These are phyloP conservation scores for Gautieria morchelliformis DNA, from an alignment of 768 basidiomycete species.

Conservation along the genomic window DNA sequence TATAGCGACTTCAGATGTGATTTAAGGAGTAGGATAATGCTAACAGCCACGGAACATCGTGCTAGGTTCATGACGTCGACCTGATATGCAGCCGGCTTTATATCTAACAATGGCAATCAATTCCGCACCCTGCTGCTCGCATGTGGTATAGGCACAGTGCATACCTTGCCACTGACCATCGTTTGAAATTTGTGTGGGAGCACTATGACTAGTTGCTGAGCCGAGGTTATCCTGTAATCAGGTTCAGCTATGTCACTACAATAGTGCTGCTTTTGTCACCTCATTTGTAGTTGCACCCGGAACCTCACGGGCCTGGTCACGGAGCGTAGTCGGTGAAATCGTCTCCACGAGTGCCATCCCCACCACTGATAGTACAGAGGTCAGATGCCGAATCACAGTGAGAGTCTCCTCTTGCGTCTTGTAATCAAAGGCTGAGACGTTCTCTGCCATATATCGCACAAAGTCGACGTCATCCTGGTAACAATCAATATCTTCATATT, in stretches of 20 bases:
- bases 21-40: constrained; percentile 83
- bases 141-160: background rate
- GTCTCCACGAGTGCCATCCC: constrained; percentile 77
- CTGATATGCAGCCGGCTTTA: background rate
- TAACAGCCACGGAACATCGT: constrained; percentile 55
- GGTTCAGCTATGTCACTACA: background rate
- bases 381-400: constrained; percentile 73
- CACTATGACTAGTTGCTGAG: background rate
- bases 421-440: constrained; percentile 86
- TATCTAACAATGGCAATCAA: background rate
- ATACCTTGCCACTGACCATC: constrained; percentile 1
- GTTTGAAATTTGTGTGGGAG: background rate
- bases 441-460: constrained; percentile 89
- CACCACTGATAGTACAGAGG: constrained; percentile 61
- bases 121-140: background rate
- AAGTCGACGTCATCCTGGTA: constrained; percentile 75
- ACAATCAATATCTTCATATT: background rate
- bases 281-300: constrained; percentile 1
- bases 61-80: constrained; percentile 11
- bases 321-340: constrained; percentile 60
- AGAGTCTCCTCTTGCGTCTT: constrained; percentile 92
- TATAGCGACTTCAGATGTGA: constrained; percentile 78
- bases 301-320: constrained; percentile 45
- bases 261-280: background rate
- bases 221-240: background rate